These are phyloP conservation scores for Coccomyxa subellipsoidea DNA, from an alignment of 163 green algal species.

Conservation along the genomic window DNA sequence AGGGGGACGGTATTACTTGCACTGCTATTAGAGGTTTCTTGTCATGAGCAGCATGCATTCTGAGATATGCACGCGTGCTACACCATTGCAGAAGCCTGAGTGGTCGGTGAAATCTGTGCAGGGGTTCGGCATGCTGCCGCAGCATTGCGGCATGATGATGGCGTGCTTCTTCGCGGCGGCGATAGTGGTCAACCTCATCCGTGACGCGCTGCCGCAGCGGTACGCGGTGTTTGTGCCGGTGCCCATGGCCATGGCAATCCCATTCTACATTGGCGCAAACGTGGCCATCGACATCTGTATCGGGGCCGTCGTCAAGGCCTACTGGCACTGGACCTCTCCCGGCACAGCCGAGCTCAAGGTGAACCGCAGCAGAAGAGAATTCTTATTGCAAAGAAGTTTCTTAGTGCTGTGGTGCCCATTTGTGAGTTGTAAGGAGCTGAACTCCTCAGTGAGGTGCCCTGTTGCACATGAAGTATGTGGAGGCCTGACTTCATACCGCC, in stretches of 20 bases:
- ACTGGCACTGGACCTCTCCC: conserved; percentile 2
- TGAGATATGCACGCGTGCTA: too few species aligned
- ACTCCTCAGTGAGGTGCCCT: too few species aligned
- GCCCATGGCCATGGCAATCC: conserved; percentile 5
- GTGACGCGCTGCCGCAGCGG: neutral
- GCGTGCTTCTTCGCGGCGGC: conserved; percentile 13
- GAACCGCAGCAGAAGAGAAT: too few species aligned
- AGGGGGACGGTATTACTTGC: too few species aligned
- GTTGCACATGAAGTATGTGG: too few species aligned
- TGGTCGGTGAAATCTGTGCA: conserved; percentile 1
- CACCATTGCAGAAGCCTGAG: too few species aligned
- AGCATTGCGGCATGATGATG: conserved; percentile 31
- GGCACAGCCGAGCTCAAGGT: neutral
- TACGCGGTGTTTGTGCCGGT: neutral
- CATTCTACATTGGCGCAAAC: conserved; percentile 3
- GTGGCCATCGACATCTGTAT: conserved; percentile 1
- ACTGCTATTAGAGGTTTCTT: too few species aligned
- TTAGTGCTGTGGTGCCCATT: too few species aligned
- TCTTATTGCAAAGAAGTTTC: too few species aligned
- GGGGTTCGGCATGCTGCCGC: conserved; percentile 26
- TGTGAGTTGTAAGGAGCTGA: too few species aligned
- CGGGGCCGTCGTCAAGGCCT: conserved; percentile 1
- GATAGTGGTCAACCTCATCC: neutral
- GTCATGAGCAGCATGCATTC: neutral
- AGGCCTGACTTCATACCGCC: too few species aligned